These are phyloP conservation scores for Penicillium paneum DNA, from an alignment of 2,329 filamentous ascomycete species.

Conservation along the genomic window DNA sequence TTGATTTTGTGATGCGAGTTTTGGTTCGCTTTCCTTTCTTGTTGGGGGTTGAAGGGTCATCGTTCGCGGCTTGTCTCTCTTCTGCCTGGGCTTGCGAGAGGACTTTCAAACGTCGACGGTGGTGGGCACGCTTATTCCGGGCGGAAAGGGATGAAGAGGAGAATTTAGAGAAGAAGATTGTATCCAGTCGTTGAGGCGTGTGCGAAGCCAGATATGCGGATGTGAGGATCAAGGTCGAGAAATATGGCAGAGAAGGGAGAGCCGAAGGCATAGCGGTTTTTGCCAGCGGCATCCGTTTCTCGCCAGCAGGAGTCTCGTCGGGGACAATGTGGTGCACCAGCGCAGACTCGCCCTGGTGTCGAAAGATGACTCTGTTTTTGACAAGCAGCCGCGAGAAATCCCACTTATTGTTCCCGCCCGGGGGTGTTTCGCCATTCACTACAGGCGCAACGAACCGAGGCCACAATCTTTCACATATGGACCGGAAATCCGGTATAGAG, in stretches of 20 bases:
- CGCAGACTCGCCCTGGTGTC: constrained; percentile 45
- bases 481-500: constrained; percentile 69
- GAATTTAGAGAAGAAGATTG: constrained; percentile 50
- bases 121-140: constrained; percentile 45
- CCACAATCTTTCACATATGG: constrained; percentile 74
- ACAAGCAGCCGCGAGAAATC: constrained; percentile 82
- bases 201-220: constrained; percentile 49
- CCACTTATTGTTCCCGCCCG: constrained; percentile 53
- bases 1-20: constrained; percentile 42
- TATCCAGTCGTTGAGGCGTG: constrained; percentile 47
- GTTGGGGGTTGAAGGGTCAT: constrained; percentile 29
- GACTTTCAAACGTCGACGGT: constrained; percentile 41
- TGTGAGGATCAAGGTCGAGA: constrained; percentile 47
- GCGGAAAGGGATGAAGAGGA: constrained; percentile 44
- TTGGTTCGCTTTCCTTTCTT: constrained; percentile 38
- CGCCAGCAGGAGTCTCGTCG: constrained; percentile 23
- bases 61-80: constrained; percentile 30
- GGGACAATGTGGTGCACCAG: constrained; percentile 43
- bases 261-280: constrained; percentile 29
- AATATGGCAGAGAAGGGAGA: constrained; percentile 43
- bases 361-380: constrained; percentile 46
- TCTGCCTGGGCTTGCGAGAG: constrained; percentile 40
- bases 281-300: constrained; percentile 20
- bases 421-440: constrained; percentile 58
- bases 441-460: constrained; percentile 78